Conservation (phyloP, 2,329 filamentous ascomycete genomes). For the Xylariales sp. region DNA sequence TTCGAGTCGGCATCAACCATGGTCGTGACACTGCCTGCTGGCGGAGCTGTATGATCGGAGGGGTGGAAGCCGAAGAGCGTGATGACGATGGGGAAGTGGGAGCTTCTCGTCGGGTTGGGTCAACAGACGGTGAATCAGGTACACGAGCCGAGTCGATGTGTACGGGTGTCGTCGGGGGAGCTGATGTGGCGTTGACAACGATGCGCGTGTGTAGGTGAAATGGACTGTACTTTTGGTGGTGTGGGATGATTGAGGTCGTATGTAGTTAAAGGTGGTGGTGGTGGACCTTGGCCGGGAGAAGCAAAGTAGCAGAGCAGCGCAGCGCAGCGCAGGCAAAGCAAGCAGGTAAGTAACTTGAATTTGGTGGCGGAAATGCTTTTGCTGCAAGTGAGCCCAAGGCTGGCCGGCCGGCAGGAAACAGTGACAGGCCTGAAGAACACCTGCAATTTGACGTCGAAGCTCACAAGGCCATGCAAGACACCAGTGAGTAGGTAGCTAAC, state of each 20-base stretch:
- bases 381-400: neutral
- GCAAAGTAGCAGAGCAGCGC: too few species aligned
- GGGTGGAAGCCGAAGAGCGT: neutral
- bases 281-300: too few species aligned
- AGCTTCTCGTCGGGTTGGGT: constrained; percentile 4
- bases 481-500: too few species aligned
- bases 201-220: neutral
- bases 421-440: too few species aligned
- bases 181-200: neutral
- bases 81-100: neutral
- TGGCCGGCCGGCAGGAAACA: too few species aligned
- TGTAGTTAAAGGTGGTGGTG: neutral
- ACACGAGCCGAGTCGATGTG: neutral
- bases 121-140: neutral
- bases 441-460: too few species aligned
- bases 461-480: too few species aligned
- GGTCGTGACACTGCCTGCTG: constrained; percentile 40
- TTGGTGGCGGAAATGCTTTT: neutral
- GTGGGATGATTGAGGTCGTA: neutral
- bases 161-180: neutral
- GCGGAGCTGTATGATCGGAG: neutral
- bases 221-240: neutral
- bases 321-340: too few species aligned
- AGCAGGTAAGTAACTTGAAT: neutral
- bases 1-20: constrained; percentile 96